Evolutionary conservation across 2,329 filamentous ascomycete species (phyloP), one percentile per base, ranked within the genome.

Genomic region (Aotearoamyces nothofagi): DNA sequence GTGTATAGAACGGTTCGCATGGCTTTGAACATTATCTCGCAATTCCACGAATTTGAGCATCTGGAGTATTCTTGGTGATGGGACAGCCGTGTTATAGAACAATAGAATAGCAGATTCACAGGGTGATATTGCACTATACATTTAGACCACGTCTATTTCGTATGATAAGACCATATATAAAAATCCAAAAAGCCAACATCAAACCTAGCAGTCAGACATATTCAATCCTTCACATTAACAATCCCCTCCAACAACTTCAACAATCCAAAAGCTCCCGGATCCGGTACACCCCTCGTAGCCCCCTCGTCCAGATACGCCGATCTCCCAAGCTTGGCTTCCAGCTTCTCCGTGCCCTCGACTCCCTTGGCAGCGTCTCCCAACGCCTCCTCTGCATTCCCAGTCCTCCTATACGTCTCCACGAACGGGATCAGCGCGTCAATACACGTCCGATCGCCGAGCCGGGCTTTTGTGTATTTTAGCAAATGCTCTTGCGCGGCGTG

Each of bases 201-300:
- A n/a, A n/a, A n/a, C n/a, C n/a, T n/a, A n/a, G n/a, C n/a, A n/a
- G n/a, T n/a, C n/a, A n/a, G n/a, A n/a, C n/a, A n/a, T n/a, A n/a
- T n/a, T n/a, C n/a, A n/a, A n/a, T n/a, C n/a, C n/a, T n/a, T n/a
- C n/a, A n/a, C 14, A 16, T 22, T 22, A 15, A 27, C 15, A 24
- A 42, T 19, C 4, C 41, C 43, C 17, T 41, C 33, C 29, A 46
- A 33, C 29, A 44, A 35, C 32, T 39, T 37, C 26, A 58, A 54
- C 22, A 69, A 45, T 9, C 63, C 65, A 41, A 63, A 56, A 5
- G 64, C 64, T 10, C 64, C 64, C 8, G 64, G 65, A 53, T 69
- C 65, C 7, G 64, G 62, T 5, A 67, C 61, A 5, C 33, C 57
- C 52, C 42, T 64, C 50, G 46, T 57, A 58, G 8, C 52, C 54